These are phyloP conservation scores for Flaveria bidentis DNA, from an alignment of 129 eudicot species.

Conservation along the genomic window DNA sequence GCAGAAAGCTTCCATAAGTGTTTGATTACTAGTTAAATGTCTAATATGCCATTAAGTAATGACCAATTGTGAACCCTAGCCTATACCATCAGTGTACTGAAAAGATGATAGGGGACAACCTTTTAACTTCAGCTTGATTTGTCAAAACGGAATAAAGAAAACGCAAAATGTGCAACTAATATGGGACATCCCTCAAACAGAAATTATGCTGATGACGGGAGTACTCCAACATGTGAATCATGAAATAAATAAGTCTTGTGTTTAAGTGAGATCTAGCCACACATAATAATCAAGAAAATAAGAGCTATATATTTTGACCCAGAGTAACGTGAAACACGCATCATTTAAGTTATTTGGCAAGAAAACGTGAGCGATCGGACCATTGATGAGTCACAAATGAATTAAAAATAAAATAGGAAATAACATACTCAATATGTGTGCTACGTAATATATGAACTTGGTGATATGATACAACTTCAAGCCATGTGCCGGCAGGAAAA, in stretches of 20 bases:
- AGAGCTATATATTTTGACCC: neutral
- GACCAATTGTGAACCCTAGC: constrained; percentile 6
- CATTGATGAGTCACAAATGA: constrained; percentile 4
- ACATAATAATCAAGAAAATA: constrained; percentile 12
- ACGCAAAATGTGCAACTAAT: neutral
- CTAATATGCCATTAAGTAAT: constrained; percentile 2
- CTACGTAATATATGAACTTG: neutral
- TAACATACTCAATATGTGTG: neutral
- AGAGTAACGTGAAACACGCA: constrained; percentile 9
- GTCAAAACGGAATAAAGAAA: neutral
- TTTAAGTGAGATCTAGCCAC: neutral
- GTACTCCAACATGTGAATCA: constrained; percentile 4
- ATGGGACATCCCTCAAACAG: constrained; percentile 4
- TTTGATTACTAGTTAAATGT: neutral
- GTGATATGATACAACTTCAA: neutral
- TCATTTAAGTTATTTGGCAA: constrained; percentile 7
- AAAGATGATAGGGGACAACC: neutral
- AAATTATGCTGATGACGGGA: constrained; percentile 12
- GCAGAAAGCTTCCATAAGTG: neutral
- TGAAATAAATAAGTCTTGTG: neutral
- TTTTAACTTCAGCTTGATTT: neutral
- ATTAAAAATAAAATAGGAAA: neutral
- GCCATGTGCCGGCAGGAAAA: constrained; percentile 5
- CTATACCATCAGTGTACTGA: neutral
- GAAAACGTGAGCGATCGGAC: neutral